These are phyloP conservation scores for Lactarius hatsudake DNA, from an alignment of 768 basidiomycete species.

Conservation along the genomic window DNA sequence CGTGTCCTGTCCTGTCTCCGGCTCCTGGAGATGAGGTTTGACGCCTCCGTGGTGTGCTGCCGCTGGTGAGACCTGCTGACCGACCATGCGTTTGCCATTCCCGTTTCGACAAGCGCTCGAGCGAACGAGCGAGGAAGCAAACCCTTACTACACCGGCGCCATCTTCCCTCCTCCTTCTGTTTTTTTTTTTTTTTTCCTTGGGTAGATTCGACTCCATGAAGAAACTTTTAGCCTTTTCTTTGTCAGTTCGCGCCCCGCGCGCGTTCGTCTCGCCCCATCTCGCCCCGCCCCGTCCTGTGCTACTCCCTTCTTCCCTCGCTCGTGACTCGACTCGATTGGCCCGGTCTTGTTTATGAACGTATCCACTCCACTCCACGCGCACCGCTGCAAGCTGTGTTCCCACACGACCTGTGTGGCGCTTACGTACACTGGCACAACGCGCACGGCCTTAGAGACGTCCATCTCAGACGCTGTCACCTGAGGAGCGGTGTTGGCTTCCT, in stretches of 20 bases:
- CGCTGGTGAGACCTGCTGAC: neutral
- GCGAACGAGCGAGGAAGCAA: neutral
- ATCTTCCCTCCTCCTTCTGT: neutral
- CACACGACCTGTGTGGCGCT: neutral
- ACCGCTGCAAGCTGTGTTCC: neutral
- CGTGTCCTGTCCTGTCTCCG: neutral
- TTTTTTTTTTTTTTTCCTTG: neutral
- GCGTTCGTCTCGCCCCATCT: neutral
- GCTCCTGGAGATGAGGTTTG: neutral
- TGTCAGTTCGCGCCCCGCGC: neutral
- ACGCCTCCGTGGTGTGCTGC: neutral
- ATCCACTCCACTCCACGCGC: neutral
- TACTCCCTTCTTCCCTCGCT: neutral
- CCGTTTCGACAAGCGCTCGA: too few relatives aligned
- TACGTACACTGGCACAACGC: neutral
- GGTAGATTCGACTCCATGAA: neutral
- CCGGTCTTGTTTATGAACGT: neutral
- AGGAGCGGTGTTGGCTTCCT: neutral
- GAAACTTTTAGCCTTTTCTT: neutral
- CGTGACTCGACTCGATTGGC: neutral
- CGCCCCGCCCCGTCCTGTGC: neutral
- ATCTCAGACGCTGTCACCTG: neutral
- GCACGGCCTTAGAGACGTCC: neutral
- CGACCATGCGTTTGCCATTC: neutral
- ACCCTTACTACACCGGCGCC: neutral